Evolutionary conservation across 179 eudicot species (phyloP).

Genomic region (Corrigiola litoralis): DNA sequence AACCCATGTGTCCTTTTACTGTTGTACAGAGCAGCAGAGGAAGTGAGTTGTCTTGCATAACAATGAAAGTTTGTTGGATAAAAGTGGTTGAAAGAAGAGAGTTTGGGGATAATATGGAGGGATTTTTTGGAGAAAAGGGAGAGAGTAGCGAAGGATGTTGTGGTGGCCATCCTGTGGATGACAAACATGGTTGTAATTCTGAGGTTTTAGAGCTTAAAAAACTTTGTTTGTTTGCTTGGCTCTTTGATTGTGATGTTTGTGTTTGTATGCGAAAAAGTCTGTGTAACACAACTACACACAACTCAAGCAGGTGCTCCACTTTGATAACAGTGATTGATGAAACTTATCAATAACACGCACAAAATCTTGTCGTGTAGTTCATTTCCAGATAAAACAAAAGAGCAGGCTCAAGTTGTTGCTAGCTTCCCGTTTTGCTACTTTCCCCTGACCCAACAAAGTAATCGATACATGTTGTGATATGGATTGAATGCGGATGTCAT

Average conservation of each 20-base stretch:
- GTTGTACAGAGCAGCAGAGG: conserved; percentile 4
- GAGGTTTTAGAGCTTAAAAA: background rate
- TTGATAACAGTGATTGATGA: too few relatives aligned
- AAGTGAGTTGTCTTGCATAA: background rate
- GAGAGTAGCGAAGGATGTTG: conserved; percentile 15
- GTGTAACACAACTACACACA: too few relatives aligned
- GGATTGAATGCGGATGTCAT: too few relatives aligned
- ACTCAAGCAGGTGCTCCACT: too few relatives aligned
- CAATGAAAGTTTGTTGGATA: conserved; percentile 15
- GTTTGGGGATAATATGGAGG: conserved; percentile 23
- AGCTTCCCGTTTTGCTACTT: too few relatives aligned
- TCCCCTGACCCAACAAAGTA: too few relatives aligned
- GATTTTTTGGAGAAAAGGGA: conserved; percentile 26
- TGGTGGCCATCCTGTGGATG: conserved; percentile 30
- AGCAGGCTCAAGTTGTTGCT: too few relatives aligned
- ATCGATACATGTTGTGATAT: too few relatives aligned
- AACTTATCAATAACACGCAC: too few relatives aligned
- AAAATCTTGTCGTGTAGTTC: too few relatives aligned
- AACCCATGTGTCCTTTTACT: conserved; percentile 10
- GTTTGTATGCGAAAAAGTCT: too few relatives aligned
- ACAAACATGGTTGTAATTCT: conserved; percentile 24
- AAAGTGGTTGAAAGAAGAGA: conserved; percentile 14
- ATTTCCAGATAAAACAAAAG: too few relatives aligned
- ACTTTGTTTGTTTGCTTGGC: background rate
- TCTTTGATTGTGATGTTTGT: background rate